These are phyloP conservation scores for cucumber (Cucumis sativus) DNA, from an alignment of 306 rosid genomes.

Conservation along the genomic window Cucumber_9930_V3 NC_026657.2:10024001-10024500, in stretches of 20 bases:
- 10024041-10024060: conserved; percentile 31
- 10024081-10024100: conserved; percentile 31
- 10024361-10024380: neutral
- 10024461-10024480: too few relatives aligned
- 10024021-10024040: conserved; percentile 56
- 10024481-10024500: too few relatives aligned
- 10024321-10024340: neutral
- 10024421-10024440: neutral
- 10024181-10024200: conserved; percentile 89
- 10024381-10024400: neutral
- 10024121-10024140: conserved; percentile 45
- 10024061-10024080: conserved; percentile 24
- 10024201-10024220: conserved; percentile 36
- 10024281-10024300: neutral
- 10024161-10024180: conserved; percentile 93
- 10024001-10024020: conserved; percentile 54
- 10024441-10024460: too few relatives aligned
- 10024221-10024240: neutral
- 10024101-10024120: conserved; percentile 27
- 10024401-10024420: neutral
- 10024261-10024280: neutral
- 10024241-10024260: neutral
- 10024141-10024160: conserved; percentile 84
- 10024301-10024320: neutral
- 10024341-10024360: neutral